Evolutionary conservation across 805 yeast species (phyloP), one percentile per base, ranked within the genome.

Genomic region (Kuraishia piskuri): DNA sequence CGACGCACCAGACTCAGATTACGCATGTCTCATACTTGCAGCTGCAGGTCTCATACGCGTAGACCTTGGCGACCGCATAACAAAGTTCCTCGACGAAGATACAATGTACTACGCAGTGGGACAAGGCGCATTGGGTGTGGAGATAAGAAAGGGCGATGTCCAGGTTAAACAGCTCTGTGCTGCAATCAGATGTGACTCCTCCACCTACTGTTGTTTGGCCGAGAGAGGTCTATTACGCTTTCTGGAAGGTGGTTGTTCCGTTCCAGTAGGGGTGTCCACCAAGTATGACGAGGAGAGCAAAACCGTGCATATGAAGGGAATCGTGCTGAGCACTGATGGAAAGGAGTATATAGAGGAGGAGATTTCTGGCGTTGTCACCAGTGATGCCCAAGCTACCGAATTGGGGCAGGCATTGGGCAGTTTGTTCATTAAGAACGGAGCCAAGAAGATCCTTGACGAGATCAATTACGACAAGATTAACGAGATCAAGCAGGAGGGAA

Each of bases 121-220:
- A n/a, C 99, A 94, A 72, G 99, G 99, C 58, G 98, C 98, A 0
- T 70, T 94, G 48, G 99, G 98, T 20, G 73, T 94, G 24, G 99
- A 94, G 71, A 88, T 92, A 59, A 79, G 95, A 61, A 77, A 77
- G 55, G 79, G 77, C 55, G 96, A 94, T 67, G 63, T 68, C 5
- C 71, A 73, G 50, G 79, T 88, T 69, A 72, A 72, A 59, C 68
- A 76, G 53, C 74, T 91, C 20, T 78, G 95, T 60, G 68, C 76
- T 19, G 74, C 79, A 54, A 80, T 92, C 56, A 84, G 84, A 60
- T 84, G 90, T 66, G 67, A 71, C 47, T 76, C 80, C 5, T 77
- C 95, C 2, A 79, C 90, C 1, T 70, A 83, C 55, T 78, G 95
- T 60, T 91, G 98, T 68, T 68, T 82, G 7, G 96, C 97, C 2